phyloP scores from a whole-genome alignment of 495 filamentous ascomycete genomes.

The Thermothielavioides terrestris region DNA sequence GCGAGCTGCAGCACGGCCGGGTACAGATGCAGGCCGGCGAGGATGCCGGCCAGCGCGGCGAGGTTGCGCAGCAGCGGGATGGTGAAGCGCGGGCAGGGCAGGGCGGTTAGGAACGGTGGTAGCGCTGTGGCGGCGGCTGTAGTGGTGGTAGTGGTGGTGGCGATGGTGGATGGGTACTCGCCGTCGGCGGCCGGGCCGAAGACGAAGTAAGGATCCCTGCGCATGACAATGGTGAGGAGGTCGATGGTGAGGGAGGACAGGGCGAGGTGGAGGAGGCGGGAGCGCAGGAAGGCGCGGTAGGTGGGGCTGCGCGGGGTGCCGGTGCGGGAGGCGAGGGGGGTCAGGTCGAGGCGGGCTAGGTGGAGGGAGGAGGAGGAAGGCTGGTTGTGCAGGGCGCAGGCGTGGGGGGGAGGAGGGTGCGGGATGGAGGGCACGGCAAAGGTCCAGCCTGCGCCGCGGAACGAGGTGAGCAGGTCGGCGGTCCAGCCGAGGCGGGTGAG shows the following conservation, averaged over 20 bases:
- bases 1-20: slow-evolving; percentile 19
- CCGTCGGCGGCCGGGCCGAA: slow-evolving; percentile 31
- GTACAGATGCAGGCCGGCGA: slow-evolving; percentile 32
- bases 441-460: slow-evolving; percentile 71
- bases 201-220: slow-evolving; percentile 69
- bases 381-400: slow-evolving; percentile 9
- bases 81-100: not conserved
- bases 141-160: no score
- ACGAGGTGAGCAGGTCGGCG: slow-evolving; percentile 56
- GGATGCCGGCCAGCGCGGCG: slow-evolving; percentile 42
- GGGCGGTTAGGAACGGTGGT: slow-evolving; percentile 21
- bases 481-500: slow-evolving; percentile 62
- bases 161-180: slow-evolving; percentile 27
- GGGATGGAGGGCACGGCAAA: slow-evolving; percentile 25
- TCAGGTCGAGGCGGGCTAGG: slow-evolving; percentile 3
- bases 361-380: not conserved
- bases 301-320: slow-evolving; percentile 34
- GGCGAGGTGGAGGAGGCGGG: slow-evolving; percentile 39
- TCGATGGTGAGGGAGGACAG: slow-evolving; percentile 58
- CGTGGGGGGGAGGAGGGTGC: slow-evolving; percentile 2
- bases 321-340: slow-evolving; percentile 14
- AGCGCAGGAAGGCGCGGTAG: slow-evolving; percentile 36
- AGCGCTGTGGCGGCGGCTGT: no score
- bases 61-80: slow-evolving; percentile 43
- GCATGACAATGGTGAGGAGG: slow-evolving; percentile 53